Conservation (phyloP, 495 filamentous ascomycete genomes). For the Friedmanniomyces endolithicus region DNA sequence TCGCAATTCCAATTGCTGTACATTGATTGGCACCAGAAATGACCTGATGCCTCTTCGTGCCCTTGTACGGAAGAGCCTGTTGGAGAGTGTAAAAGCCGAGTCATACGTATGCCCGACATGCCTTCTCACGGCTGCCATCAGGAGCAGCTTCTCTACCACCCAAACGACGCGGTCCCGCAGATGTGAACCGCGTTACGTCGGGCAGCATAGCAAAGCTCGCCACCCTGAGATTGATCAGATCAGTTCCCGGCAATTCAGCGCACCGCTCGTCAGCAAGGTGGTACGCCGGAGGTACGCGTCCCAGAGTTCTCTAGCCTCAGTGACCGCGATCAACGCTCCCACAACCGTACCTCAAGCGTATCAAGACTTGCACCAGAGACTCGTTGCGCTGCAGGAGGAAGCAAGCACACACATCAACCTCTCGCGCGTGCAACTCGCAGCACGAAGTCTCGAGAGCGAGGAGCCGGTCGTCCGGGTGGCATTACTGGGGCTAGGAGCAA, state of each 20-base stretch:
- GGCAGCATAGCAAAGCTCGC: not conserved
- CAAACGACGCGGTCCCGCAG: not conserved
- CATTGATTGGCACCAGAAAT: not conserved
- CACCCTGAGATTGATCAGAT: not conserved
- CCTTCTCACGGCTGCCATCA: not conserved
- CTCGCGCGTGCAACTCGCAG: constrained; percentile 65
- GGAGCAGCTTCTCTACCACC: not conserved
- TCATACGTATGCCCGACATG: constrained; percentile 12
- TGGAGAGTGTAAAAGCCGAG: not conserved
- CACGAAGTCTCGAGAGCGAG: constrained; percentile 59
- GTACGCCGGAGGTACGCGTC: not conserved
- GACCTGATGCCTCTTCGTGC: constrained; percentile 3
- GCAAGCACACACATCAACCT: constrained; percentile 57
- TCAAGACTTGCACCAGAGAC: constrained; percentile 45
- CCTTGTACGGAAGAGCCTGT: not conserved
- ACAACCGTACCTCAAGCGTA: constrained; percentile 23
- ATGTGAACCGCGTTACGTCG: not conserved
- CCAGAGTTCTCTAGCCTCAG: constrained; percentile 20
- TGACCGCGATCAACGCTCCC: constrained; percentile 29
- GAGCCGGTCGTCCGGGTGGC: constrained; percentile 59
- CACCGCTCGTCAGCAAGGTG: not conserved
- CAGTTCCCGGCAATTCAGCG: not conserved
- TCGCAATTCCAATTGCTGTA: too few species aligned
- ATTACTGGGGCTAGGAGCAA: constrained; percentile 27
- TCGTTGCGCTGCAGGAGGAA: constrained; percentile 48